phyloP scores from a whole-genome alignment of 1,139 yeast genomes.

The Blastobotrys proliferans region DNA sequence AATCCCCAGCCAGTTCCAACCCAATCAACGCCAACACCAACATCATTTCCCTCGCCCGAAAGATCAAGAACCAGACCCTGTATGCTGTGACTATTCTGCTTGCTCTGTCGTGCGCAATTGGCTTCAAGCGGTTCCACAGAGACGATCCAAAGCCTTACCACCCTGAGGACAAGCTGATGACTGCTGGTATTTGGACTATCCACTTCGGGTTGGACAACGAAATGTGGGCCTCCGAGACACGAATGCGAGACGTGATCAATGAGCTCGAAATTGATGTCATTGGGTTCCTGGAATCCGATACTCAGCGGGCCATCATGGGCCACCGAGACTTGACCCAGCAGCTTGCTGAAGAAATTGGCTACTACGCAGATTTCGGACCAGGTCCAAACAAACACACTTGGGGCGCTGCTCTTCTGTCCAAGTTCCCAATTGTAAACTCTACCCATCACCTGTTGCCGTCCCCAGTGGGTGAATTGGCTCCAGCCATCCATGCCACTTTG shows the following conservation, averaged over 20 bases:
- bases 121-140: slow-evolving; percentile 58
- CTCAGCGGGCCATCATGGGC: slow-evolving; percentile 92
- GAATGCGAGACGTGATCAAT: slow-evolving; percentile 77
- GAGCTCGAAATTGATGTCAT: slow-evolving; percentile 89
- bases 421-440: slow-evolving; percentile 87
- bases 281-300: slow-evolving; percentile 88
- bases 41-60: slow-evolving; percentile 22
- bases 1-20: slow-evolving; percentile 20
- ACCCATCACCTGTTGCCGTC: slow-evolving; percentile 90
- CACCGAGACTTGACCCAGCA: slow-evolving; percentile 90
- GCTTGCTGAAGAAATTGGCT: slow-evolving; percentile 86
- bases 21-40: slow-evolving; percentile 21
- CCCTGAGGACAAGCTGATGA: slow-evolving; percentile 67
- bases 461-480: slow-evolving; percentile 97
- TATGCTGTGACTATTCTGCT: slow-evolving; percentile 28
- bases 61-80: slow-evolving; percentile 29
- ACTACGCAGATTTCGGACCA: slow-evolving; percentile 96
- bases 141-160: slow-evolving; percentile 68
- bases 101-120: slow-evolving; percentile 39
- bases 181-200: slow-evolving; percentile 97
- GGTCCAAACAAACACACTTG: slow-evolving; percentile 98
- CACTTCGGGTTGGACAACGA: slow-evolving; percentile 96
- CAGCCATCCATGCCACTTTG: slow-evolving; percentile 94
- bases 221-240: slow-evolving; percentile 94
- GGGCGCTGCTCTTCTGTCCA: slow-evolving; percentile 91